Percentiles rank a stretch among this genome's conserved stretches.
phyloP scores from a whole-genome alignment of 495 filamentous ascomycete species.

The Thermochaetoides thermophila region DNA sequence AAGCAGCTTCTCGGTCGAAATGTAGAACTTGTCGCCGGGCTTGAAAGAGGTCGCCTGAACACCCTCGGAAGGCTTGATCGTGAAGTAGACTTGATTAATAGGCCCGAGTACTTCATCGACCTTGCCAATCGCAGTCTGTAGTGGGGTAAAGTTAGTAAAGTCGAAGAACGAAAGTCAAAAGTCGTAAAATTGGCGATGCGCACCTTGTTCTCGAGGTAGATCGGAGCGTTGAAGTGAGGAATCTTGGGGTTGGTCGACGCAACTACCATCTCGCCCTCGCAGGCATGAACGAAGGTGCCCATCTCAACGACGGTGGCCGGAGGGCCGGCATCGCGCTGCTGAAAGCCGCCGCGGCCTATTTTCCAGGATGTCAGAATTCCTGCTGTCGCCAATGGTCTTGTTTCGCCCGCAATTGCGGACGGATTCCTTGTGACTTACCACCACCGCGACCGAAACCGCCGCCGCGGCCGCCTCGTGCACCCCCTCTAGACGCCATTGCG shows the following conservation, averaged over 20 bases:
- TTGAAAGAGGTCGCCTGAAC: slow-evolving; percentile 93
- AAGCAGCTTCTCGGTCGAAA: slow-evolving; percentile 83
- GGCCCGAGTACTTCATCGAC: slow-evolving; percentile 91
- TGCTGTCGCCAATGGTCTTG: background rate
- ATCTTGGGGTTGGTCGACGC: slow-evolving; percentile 86
- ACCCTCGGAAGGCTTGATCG: slow-evolving; percentile 86
- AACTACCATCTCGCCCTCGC: slow-evolving; percentile 95
- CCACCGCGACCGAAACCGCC: slow-evolving; percentile 13
- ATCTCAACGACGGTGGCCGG: slow-evolving; percentile 51
- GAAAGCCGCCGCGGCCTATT: slow-evolving; percentile 38
- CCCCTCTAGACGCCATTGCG: slow-evolving; percentile 20
- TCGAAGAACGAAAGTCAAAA: slow-evolving; percentile 16
- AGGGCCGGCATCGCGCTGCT: slow-evolving; percentile 38
- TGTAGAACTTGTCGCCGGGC: slow-evolving; percentile 90
- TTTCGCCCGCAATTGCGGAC: background rate
- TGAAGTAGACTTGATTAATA: slow-evolving; percentile 96
- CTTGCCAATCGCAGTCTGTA: slow-evolving; percentile 70
- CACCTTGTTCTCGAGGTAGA: slow-evolving; percentile 97
- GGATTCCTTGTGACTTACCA: slow-evolving; percentile 11
- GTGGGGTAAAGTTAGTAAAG: slow-evolving; percentile 10
- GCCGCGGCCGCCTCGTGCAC: slow-evolving; percentile 16
- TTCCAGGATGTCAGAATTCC: background rate
- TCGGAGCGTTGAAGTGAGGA: slow-evolving; percentile 96
- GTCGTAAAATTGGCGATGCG: background rate
- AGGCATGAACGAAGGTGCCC: slow-evolving; percentile 83